Evolutionary conservation across 306 rosid species (phyloP), one percentile per base, ranked within the genome.

Genomic region (Gynostemma pentaphyllum): DNA sequence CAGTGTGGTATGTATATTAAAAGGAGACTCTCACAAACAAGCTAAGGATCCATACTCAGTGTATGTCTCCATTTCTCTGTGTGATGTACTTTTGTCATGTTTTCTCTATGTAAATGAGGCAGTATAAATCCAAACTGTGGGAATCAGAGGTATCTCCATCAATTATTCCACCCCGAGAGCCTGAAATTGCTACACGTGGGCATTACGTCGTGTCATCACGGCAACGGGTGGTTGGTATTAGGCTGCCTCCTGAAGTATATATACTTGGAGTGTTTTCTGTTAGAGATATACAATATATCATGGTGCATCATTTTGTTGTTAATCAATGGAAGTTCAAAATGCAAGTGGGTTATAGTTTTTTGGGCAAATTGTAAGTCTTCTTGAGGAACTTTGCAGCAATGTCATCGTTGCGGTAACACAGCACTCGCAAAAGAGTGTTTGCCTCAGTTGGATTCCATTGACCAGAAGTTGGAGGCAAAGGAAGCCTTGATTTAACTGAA

Each of bases 341-440:
- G 21, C 15, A 2, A 21, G 30, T 21, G 11, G 50, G 76, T 76
- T 75, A 88, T 72, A 87, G 72, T 84, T 92, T 92, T 47, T 68
- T 88, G 15, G 96, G 96, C 67, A 88, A 79, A 75, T 88, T 86
- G 70, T 82, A 88, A 61, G 80, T 82, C 81, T 92, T 92, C 82
- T 84, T 92, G 39, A 92, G 94, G 74, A 92, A 88, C 86, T 92
- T 92, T 10, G 95, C 92, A 26, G 96, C 95, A 9, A 75, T 64
- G 52, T 88, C 99, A 29, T 88, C 99, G 60, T 86, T 83, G 71
- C 99, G 78, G 39, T 82, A 65, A 74, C 99, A 92, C 74, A 92
- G 70, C 64, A 88, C 87, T 19, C 96, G 74, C 39, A 92, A 74
- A 74, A 88, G 79, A 0, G 99, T 92, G 82, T 92, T 83, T 12